Evolutionary conservation across 192 early-diverging fungal genomes (phyloP).

Genomic region (Haplosporangium gracile): DNA sequence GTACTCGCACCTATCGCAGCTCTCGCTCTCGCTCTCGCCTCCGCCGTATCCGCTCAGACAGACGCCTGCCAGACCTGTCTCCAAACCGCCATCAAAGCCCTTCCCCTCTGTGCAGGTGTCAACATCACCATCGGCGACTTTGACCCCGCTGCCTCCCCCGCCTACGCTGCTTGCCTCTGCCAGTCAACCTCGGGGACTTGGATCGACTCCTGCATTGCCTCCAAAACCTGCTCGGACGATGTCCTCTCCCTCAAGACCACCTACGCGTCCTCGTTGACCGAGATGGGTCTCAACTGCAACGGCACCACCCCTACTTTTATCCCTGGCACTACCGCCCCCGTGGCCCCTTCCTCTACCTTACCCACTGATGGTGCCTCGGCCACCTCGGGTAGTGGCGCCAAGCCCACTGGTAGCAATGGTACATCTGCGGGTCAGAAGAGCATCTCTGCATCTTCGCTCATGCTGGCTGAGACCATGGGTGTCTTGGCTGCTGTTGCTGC

Average conservation of each 20-base stretch:
- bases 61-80: slow-evolving; percentile 29
- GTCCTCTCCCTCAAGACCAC: slow-evolving; percentile 21
- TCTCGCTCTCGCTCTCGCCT: neutral
- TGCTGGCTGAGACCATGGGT: slow-evolving; percentile 16
- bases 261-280: neutral
- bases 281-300: slow-evolving; percentile 23
- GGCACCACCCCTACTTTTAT: slow-evolving; percentile 30
- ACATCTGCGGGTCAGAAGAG: neutral
- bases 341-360: neutral
- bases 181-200: slow-evolving; percentile 31
- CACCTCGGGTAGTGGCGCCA: neutral
- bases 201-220: slow-evolving; percentile 22
- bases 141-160: neutral
- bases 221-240: slow-evolving; percentile 16
- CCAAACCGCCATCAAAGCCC: slow-evolving; percentile 20
- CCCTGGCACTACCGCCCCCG: slow-evolving; percentile 2
- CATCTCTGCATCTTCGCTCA: slow-evolving; percentile 7
- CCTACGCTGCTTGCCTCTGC: slow-evolving; percentile 37
- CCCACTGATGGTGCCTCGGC: slow-evolving; percentile 3
- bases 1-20: slow-evolving; percentile 1
- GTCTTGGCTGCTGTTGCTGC: slow-evolving; percentile 10
- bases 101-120: slow-evolving; percentile 21
- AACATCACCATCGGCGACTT: slow-evolving; percentile 24
- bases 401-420: neutral
- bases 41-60: slow-evolving; percentile 28